Percentiles rank a stretch among this genome's conserved stretches.
phyloP scores from a whole-genome alignment of 176 grass and related monocot genomes.

The Raddia guianensis region DNA sequence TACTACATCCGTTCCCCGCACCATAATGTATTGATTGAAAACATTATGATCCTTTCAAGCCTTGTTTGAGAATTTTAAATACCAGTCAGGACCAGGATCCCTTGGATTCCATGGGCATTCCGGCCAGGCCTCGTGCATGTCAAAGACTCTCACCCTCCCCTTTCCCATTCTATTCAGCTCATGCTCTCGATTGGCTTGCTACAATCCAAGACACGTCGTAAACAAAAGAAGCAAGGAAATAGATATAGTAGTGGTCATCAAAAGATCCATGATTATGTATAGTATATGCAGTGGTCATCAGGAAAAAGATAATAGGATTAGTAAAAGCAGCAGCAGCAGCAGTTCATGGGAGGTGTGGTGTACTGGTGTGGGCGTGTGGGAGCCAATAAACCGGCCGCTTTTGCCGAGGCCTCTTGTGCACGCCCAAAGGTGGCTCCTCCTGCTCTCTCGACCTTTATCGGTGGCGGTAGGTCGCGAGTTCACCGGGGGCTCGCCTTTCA shows the following conservation, averaged over 20 bases:
- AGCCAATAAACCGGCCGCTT: background rate
- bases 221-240: constrained; percentile 14
- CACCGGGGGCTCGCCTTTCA: background rate
- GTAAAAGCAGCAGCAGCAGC: constrained; percentile 3
- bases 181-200: background rate
- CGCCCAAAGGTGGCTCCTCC: constrained; percentile 30
- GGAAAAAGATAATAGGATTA: constrained; percentile 15
- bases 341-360: background rate
- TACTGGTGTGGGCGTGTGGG: constrained; percentile 19
- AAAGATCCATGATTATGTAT: constrained; percentile 17
- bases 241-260: constrained; percentile 20
- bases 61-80: too few species aligned
- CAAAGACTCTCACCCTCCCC: background rate
- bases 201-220: constrained; percentile 3
- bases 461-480: constrained; percentile 31
- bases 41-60: background rate
- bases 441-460: background rate
- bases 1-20: background rate
- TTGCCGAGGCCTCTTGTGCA: constrained; percentile 21
- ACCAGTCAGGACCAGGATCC: too few species aligned
- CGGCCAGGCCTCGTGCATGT: background rate
- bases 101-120: too few species aligned
- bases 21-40: background rate
- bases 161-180: background rate
- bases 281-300: constrained; percentile 8